These are phyloP conservation scores for Trifolium fragiferum DNA, from an alignment of 306 rosid species.

Conservation along the genomic window DNA sequence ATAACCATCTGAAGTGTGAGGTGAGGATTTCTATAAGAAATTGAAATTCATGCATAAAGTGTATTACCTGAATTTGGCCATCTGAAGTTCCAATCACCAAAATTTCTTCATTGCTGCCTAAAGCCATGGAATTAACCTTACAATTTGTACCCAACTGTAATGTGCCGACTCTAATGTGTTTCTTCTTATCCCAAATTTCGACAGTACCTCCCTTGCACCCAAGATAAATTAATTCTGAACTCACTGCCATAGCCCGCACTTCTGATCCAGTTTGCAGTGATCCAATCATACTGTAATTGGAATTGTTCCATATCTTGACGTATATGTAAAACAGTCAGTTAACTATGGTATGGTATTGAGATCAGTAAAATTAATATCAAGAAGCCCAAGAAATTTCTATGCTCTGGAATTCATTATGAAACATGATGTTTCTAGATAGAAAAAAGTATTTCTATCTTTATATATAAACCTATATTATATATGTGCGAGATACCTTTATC, in stretches of 20 bases:
- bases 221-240: slow-evolving; percentile 80
- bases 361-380: slow-evolving; percentile 33
- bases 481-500: slow-evolving; percentile 65
- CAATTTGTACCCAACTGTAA: slow-evolving; percentile 67
- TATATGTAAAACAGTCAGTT: slow-evolving; percentile 31
- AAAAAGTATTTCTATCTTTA: not conserved
- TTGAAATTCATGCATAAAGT: slow-evolving; percentile 8
- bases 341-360: not conserved
- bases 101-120: slow-evolving; percentile 71
- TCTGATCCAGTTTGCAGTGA: slow-evolving; percentile 66
- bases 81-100: slow-evolving; percentile 85
- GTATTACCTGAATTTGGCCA: slow-evolving; percentile 77
- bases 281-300: slow-evolving; percentile 67
- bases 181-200: slow-evolving; percentile 83
- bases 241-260: slow-evolving; percentile 77
- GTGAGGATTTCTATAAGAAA: not conserved
- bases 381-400: slow-evolving; percentile 12
- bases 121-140: slow-evolving; percentile 71
- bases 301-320: slow-evolving; percentile 71
- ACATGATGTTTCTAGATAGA: slow-evolving; percentile 24
- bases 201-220: slow-evolving; percentile 85
- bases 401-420: slow-evolving; percentile 8
- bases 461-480: slow-evolving; percentile 8
- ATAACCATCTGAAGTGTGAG: not conserved
- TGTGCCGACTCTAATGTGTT: slow-evolving; percentile 61